Conservation (phyloP, 805 yeast genomes). For the Candida odintsovae region DNA sequence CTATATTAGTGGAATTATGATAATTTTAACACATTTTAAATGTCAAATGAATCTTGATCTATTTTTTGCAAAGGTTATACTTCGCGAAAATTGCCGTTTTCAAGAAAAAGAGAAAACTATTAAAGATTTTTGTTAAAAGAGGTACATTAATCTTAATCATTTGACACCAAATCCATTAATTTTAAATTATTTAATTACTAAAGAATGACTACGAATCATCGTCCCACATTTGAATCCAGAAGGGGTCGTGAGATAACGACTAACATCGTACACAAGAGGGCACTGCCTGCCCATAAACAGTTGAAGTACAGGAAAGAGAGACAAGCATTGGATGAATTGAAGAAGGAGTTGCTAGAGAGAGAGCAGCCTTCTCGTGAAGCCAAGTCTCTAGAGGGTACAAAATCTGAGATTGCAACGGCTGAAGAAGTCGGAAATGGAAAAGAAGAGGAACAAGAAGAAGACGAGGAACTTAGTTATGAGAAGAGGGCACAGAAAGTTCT, state of each 20-base stretch:
- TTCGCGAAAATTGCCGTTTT: not conserved
- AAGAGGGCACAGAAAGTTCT: conserved; percentile 11
- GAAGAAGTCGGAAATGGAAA: too few species aligned
- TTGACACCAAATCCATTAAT: not conserved
- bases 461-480: conserved; percentile 3
- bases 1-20: too few species aligned
- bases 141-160: too few species aligned
- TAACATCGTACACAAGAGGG: not conserved
- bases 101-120: too few species aligned
- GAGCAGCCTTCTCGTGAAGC: conserved; percentile 13
- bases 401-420: not conserved
- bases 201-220: conserved; percentile 61
- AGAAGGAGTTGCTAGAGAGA: conserved; percentile 12
- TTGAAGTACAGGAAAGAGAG: conserved; percentile 38
- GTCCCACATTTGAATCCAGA: conserved; percentile 64
- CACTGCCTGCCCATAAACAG: conserved; percentile 44
- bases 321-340: conserved; percentile 17
- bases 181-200: too few species aligned
- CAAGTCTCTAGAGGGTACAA: not conserved
- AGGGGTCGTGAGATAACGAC: conserved; percentile 35
- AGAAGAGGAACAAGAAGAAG: not conserved
- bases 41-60: too few species aligned
- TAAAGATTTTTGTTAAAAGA: too few species aligned
- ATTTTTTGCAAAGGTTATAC: not conserved
- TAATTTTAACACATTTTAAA: too few species aligned